A percentile compares a stretch with the other conserved stretches of the same genome.
phyloP scores from a whole-genome alignment of 2,329 filamentous ascomycete genomes.

The Hypoxylon sp. region DNA sequence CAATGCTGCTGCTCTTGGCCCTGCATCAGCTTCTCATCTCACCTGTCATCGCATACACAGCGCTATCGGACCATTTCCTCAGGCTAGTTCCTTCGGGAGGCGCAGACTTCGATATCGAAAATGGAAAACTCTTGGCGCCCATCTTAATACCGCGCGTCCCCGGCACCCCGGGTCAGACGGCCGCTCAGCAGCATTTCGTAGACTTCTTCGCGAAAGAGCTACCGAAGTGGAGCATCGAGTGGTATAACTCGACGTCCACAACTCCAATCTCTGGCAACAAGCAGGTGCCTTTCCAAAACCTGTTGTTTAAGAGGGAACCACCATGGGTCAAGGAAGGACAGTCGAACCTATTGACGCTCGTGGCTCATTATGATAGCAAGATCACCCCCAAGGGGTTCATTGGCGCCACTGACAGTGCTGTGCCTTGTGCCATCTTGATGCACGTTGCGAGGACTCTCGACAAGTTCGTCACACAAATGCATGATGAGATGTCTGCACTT shows the following conservation, averaged over 20 bases:
- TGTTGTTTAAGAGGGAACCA: conserved; percentile 83
- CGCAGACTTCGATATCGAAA: conserved; percentile 79
- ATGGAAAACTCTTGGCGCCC: conserved; percentile 78
- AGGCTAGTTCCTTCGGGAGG: conserved; percentile 73
- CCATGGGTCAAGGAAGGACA: conserved; percentile 80
- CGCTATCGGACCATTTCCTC: conserved; percentile 76
- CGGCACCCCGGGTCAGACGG: conserved; percentile 76
- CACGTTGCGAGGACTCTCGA: conserved; percentile 82
- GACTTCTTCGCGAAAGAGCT: conserved; percentile 77
- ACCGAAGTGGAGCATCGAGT: conserved; percentile 78
- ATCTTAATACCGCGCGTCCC: conserved; percentile 82
- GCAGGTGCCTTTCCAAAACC: conserved; percentile 80
- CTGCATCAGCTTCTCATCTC: conserved; percentile 49
- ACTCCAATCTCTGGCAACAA: conserved; percentile 75
- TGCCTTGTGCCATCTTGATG: conserved; percentile 87
- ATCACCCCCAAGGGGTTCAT: conserved; percentile 81
- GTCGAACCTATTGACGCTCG: conserved; percentile 80
- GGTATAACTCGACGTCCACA: conserved; percentile 81
- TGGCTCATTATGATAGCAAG: conserved; percentile 89
- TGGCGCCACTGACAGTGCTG: conserved; percentile 87
- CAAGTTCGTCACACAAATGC: conserved; percentile 78
- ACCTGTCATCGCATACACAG: conserved; percentile 54
- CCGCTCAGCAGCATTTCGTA: conserved; percentile 79
- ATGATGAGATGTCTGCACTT: conserved; percentile 75
- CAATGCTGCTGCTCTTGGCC: conserved; percentile 45